Evolutionary conservation across 306 rosid genomes (phyloP).

Genomic region (Vigna hirtella): DNA sequence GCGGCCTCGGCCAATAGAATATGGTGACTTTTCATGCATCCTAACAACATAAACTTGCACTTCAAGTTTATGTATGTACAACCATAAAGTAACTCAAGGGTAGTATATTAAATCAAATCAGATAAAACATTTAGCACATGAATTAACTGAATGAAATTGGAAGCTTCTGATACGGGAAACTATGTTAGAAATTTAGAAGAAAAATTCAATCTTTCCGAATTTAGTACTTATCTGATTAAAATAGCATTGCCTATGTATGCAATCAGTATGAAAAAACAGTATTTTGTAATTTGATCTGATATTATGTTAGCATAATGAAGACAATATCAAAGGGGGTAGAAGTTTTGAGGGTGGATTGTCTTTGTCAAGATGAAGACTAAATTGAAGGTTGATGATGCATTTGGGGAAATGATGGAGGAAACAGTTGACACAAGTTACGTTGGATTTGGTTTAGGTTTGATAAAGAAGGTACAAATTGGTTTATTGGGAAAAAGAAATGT

Average conservation of each 20-base stretch:
- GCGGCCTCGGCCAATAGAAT: slow-evolving; percentile 62
- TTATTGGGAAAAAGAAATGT: slow-evolving; percentile 49
- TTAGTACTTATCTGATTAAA: too few relatives aligned
- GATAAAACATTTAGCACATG: too few relatives aligned
- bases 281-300: too few relatives aligned
- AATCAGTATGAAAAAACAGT: too few relatives aligned
- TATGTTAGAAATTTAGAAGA: too few relatives aligned
- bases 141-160: too few relatives aligned
- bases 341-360: background rate
- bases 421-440: slow-evolving; percentile 13
- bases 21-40: slow-evolving; percentile 50
- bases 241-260: too few relatives aligned
- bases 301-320: too few relatives aligned
- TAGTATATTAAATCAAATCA: too few relatives aligned
- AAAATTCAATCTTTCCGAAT: too few relatives aligned
- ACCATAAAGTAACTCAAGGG: background rate
- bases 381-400: slow-evolving; percentile 14
- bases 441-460: slow-evolving; percentile 47
- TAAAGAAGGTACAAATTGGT: slow-evolving; percentile 27
- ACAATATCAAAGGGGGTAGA: too few relatives aligned
- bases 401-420: slow-evolving; percentile 29
- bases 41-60: slow-evolving; percentile 51
- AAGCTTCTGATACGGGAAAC: too few relatives aligned
- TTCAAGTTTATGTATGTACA: slow-evolving; percentile 46
- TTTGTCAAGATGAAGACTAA: slow-evolving; percentile 3